Evolutionary conservation across 805 yeast genomes (phyloP), one percentile per base, ranked within the genome.

Genomic region (Yamadazyma sp.): DNA sequence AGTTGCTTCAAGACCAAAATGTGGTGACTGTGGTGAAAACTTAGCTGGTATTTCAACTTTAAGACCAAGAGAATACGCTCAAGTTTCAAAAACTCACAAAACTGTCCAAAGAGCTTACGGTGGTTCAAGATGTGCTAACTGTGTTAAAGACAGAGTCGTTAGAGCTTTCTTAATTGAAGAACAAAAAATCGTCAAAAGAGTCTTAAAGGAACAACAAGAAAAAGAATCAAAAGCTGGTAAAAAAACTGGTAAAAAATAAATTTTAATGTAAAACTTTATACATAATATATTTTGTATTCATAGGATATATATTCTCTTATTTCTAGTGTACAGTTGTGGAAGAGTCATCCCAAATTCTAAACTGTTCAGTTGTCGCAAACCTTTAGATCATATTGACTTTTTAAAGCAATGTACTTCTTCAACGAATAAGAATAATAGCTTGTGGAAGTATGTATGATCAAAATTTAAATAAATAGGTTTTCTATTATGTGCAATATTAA

Each of bases 101-200:
- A 85, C 96, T 58, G 99, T 93, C 58, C 89, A 91, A 68, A 93
- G 99, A 82, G 89, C 96, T 61, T 93, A 93, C 91, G 98, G 99
- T 80, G 99, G 99, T 73, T 82, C 86, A 66, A 84, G 85, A 80
- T 87, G 93, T 79, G 96, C 91, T 72, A 87, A 79, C 86, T 87
- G 96, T 79, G 98, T 91, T 70, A 91, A 91, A 84, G 96, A 91
- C 77, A 87, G 97, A 83, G 82, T 93, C 62, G 91, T 91, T 70
- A 91, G 98, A 79, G 97, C 98, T 66, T 93, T 93, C 88, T 84
- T 93, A 73, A 86, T 93, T 58, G 98, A 94, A 80, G 99, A 93
- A 80, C 98, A 93, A 80, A 94, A 93, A 87, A 89, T 93, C 56
- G 99, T 93, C 70, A 94, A 93, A 89, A 88, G 94, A 78, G 96